phyloP scores from a whole-genome alignment of 345 rosid species.

The Boechera retrofracta region DNA sequence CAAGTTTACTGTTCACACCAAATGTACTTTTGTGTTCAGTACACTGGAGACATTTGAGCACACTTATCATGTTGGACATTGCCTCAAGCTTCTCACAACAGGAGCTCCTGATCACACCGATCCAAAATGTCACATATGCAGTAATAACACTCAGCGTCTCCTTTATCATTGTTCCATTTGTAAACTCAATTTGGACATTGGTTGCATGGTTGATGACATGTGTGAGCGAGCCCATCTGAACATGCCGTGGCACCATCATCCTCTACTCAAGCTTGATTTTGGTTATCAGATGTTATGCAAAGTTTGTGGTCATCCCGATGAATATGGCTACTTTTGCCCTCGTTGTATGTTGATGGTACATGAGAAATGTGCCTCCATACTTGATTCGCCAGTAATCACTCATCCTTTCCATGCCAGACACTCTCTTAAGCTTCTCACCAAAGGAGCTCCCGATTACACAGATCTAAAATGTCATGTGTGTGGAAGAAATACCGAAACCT shows the following conservation, averaged over 20 bases:
- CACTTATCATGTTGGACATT: neutral
- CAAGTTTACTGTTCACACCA: neutral
- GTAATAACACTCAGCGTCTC: neutral
- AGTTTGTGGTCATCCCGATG: neutral
- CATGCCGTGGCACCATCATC: neutral
- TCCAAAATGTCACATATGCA: neutral
- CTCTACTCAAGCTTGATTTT: neutral
- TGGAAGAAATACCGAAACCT: neutral
- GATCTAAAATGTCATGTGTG: neutral
- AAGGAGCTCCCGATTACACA: neutral
- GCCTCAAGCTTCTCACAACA: slow-evolving; percentile 27
- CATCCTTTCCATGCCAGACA: neutral
- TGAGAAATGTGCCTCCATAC: neutral
- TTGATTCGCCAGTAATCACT: neutral
- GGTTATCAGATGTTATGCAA: fast-evolving
- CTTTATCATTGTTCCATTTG: neutral
- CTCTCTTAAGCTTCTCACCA: neutral
- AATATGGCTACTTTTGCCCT: neutral
- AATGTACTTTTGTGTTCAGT: neutral
- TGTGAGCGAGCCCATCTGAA: neutral
- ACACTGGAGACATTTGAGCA: neutral
- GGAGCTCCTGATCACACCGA: slow-evolving; percentile 7
- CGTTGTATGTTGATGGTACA: neutral
- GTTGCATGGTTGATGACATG: neutral
- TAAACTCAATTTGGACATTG: neutral